A percentile compares a stretch with the other conserved stretches of the same genome.
Conservation (phyloP, 768 basidiomycete genomes). For the Suillus decipiens region DNA sequence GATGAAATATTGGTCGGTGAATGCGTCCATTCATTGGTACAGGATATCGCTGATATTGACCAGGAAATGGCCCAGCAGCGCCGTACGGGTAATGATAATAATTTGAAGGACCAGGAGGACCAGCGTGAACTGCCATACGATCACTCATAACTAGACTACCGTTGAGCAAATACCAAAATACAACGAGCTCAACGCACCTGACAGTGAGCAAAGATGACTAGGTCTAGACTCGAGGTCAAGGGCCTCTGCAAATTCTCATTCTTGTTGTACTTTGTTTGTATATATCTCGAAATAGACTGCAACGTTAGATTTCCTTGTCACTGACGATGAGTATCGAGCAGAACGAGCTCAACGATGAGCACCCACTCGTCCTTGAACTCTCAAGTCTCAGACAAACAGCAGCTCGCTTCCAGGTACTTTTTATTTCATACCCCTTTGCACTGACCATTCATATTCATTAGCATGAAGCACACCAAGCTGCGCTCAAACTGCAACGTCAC, state of each 20-base stretch:
- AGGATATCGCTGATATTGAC: slow-evolving; percentile 38
- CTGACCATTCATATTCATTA: slow-evolving; percentile 25
- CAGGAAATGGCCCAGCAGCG: slow-evolving; percentile 19
- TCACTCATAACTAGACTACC: neutral
- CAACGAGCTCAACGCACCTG: slow-evolving; percentile 6
- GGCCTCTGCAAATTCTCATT: slow-evolving; percentile 6
- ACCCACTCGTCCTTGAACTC: slow-evolving; percentile 50
- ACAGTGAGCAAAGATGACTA: neutral
- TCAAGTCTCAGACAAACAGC: slow-evolving; percentile 47
- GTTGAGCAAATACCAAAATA: neutral
- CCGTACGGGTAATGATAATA: slow-evolving; percentile 20
- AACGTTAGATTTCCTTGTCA: slow-evolving; percentile 9
- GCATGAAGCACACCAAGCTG: slow-evolving; percentile 71
- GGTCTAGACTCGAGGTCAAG: slow-evolving; percentile 7
- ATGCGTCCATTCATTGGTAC: slow-evolving; percentile 43
- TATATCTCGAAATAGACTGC: slow-evolving; percentile 19
- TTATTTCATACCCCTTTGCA: neutral
- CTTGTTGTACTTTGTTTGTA: slow-evolving; percentile 22
- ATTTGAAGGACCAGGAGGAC: slow-evolving; percentile 26
- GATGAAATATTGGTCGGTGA: slow-evolving; percentile 37
- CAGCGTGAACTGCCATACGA: neutral
- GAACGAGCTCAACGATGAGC: slow-evolving; percentile 32
- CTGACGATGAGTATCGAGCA: slow-evolving; percentile 1
- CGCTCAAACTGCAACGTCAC: slow-evolving; percentile 66
- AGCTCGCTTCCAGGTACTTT: slow-evolving; percentile 50